A percentile compares a stretch with the other conserved stretches of the same genome.
Conservation (phyloP, 1,284 basidiomycete genomes). For the Melanopsichium pennsylvanicum region DNA sequence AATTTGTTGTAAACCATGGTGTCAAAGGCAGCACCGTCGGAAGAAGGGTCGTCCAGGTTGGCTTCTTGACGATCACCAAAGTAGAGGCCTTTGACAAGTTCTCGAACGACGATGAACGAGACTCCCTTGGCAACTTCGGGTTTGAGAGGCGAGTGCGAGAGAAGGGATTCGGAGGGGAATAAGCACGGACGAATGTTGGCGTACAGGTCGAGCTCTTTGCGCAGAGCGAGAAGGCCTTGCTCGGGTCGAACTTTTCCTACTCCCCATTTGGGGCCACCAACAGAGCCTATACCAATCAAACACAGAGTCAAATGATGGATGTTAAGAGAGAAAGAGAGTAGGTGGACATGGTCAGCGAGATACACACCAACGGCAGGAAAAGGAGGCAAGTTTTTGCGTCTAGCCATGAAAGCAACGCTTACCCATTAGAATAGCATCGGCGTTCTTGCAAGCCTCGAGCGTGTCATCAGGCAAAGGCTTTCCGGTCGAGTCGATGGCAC, state of each 20-base stretch:
- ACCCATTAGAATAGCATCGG: conserved; percentile 64
- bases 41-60: conserved; percentile 67
- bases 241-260: conserved; percentile 92
- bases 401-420: not conserved
- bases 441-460: conserved; percentile 70
- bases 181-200: conserved; percentile 97
- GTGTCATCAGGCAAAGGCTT: conserved; percentile 86
- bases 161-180: conserved; percentile 88
- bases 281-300: conserved; percentile 74
- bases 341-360: too few relatives aligned
- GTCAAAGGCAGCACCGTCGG: conserved; percentile 61
- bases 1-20: conserved; percentile 87
- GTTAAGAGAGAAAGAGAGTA: not conserved
- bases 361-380: too few relatives aligned
- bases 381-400: too few relatives aligned
- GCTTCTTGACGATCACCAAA: conserved; percentile 87
- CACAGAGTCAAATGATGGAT: not conserved
- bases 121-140: conserved; percentile 84
- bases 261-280: conserved; percentile 99
- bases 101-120: conserved; percentile 91
- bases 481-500: conserved; percentile 86
- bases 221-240: conserved; percentile 86
- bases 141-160: conserved; percentile 91
- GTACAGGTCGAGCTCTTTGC: conserved; percentile 92
- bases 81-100: conserved; percentile 77